A percentile compares a stretch with the other conserved stretches of the same genome.
phyloP scores from a whole-genome alignment of 1,284 basidiomycete genomes.

The Ustilago nuda region DNA sequence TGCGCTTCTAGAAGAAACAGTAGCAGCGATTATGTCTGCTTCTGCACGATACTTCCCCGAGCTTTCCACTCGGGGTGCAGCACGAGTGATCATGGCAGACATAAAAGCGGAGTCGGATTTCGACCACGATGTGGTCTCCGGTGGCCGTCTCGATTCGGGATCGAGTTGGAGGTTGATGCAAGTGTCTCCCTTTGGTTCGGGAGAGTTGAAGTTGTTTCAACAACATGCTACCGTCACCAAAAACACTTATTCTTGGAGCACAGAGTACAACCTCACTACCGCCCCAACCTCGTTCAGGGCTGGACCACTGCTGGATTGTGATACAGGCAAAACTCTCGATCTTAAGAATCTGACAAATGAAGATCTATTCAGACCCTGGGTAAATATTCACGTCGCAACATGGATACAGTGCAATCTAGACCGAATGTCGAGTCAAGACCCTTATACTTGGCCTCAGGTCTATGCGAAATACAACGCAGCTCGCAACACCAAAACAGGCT shows the following conservation, averaged over 20 bases:
- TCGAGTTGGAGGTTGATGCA: conserved; percentile 63
- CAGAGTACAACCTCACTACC: conserved; percentile 31
- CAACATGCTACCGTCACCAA: conserved; percentile 37
- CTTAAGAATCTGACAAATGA: conserved; percentile 34
- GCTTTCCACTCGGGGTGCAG: conserved; percentile 53
- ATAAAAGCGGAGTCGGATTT: conserved; percentile 68
- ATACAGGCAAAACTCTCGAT: conserved; percentile 51
- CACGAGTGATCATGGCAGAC: conserved; percentile 62
- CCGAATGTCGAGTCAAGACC: conserved; percentile 58
- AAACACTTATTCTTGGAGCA: conserved; percentile 58
- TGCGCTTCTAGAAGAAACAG: conserved; percentile 58
- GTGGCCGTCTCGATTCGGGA: conserved; percentile 61
- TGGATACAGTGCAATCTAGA: conserved; percentile 67
- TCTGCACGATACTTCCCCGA: conserved; percentile 66
- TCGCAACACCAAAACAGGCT: conserved; percentile 8
- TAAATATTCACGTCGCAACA: conserved; percentile 66
- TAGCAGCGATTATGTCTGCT: conserved; percentile 62
- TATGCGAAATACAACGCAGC: conserved; percentile 28
- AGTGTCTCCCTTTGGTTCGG: conserved; percentile 54
- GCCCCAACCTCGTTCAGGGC: conserved; percentile 13
- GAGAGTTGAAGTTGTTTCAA: conserved; percentile 58
- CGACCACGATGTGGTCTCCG: conserved; percentile 31
- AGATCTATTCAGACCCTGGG: conserved; percentile 64
- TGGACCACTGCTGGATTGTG: conserved; percentile 58
- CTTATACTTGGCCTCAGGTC: conserved; percentile 55